A percentile compares a stretch with the other conserved stretches of the same genome.
Conservation (phyloP, 305 asterid species). For the Fraxinus angustifolia region DNA sequence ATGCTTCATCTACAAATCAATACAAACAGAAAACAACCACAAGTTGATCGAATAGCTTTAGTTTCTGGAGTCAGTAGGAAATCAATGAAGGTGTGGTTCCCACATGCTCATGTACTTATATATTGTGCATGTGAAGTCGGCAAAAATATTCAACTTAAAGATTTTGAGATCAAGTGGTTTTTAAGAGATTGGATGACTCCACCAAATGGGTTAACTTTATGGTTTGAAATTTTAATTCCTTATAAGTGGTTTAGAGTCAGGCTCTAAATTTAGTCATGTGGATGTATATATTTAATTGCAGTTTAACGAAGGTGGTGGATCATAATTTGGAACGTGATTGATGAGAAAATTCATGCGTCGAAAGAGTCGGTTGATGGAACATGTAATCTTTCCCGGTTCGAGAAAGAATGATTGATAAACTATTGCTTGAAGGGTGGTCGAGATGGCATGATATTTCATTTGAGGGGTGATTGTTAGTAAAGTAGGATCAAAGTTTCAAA, state of each 20-base stretch:
- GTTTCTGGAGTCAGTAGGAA: conserved; percentile 24
- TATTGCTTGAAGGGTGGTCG: background rate
- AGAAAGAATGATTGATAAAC: background rate
- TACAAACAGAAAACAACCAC: conserved; percentile 34
- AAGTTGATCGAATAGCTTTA: conserved; percentile 22
- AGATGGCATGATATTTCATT: background rate
- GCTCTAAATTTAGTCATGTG: background rate
- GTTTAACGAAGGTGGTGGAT: background rate
- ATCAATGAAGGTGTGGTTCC: conserved; percentile 29
- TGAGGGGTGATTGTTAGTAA: background rate
- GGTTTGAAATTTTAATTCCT: no score
- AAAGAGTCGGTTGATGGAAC: background rate
- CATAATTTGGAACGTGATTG: background rate
- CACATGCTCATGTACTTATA: conserved; percentile 12
- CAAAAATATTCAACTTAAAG: background rate
- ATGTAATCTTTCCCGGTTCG: background rate
- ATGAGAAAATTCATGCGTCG: background rate
- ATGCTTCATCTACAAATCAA: conserved; percentile 19
- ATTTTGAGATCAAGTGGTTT: background rate
- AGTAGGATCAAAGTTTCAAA: no score
- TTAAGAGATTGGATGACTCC: background rate
- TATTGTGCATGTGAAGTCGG: background rate
- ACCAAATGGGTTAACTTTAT: background rate
- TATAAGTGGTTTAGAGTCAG: background rate
- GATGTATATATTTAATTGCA: background rate